phyloP scores from a whole-genome alignment of 768 basidiomycete species.

The Saitozyma sp. region DNA sequence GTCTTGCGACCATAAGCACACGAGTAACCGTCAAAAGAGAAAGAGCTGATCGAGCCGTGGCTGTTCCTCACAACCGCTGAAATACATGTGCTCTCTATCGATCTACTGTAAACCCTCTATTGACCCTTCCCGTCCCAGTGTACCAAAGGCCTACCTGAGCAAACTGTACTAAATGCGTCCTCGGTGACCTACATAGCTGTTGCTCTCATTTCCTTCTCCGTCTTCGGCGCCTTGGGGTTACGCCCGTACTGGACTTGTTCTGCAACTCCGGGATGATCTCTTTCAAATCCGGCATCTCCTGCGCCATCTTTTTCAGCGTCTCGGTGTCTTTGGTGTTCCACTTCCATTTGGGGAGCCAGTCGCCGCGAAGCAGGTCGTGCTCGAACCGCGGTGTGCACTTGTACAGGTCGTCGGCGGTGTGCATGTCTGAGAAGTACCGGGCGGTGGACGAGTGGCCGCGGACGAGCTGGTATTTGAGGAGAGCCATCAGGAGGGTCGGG shows the following conservation, averaged over 20 bases:
- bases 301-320: not conserved
- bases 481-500: conserved; percentile 14
- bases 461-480: conserved; percentile 15
- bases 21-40: too few species aligned
- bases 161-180: too few species aligned
- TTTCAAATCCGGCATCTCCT: not conserved
- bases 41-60: too few species aligned
- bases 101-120: too few species aligned
- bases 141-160: too few species aligned
- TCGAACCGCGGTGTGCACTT: not conserved
- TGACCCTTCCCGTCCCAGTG: too few species aligned
- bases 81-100: too few species aligned
- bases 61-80: too few species aligned
- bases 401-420: not conserved
- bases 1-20: too few species aligned
- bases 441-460: not conserved
- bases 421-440: not conserved
- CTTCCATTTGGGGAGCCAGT: conserved; percentile 1
- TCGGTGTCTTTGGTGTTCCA: not conserved
- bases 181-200: too few species aligned
- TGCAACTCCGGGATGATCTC: conserved; percentile 2
- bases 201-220: not conserved
- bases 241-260: too few species aligned
- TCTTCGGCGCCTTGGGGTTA: not conserved
- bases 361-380: not conserved